Evolutionary conservation across 148 eudicot species (phyloP).

Genomic region (Fallopia convolvulus): DNA sequence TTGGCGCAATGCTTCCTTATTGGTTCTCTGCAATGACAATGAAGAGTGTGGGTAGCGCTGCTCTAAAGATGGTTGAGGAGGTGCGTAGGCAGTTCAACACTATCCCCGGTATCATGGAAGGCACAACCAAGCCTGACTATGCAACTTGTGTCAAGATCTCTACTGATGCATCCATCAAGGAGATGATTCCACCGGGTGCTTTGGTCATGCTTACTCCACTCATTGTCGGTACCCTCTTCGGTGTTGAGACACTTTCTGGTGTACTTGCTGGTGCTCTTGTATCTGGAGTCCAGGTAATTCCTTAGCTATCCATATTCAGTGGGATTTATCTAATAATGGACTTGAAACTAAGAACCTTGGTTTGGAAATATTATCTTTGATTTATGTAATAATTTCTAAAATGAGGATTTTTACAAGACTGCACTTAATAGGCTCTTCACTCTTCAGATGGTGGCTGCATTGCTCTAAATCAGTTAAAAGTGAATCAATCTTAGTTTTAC

Average conservation of each 20-base stretch:
- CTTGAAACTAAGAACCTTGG: neutral
- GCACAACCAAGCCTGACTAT: conserved; percentile 27
- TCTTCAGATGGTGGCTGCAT: no score
- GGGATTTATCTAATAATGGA: neutral
- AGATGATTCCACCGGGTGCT: conserved; percentile 35
- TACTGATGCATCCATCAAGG: conserved; percentile 29
- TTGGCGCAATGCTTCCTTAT: conserved; percentile 34
- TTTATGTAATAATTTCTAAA: no score
- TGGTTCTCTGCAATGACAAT: conserved; percentile 36
- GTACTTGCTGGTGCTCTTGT: conserved; percentile 29
- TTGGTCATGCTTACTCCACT: conserved; percentile 33
- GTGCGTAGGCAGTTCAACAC: conserved; percentile 30
- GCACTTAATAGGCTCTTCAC: no score
- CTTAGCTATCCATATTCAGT: neutral
- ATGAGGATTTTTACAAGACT: no score
- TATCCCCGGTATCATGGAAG: conserved; percentile 34
- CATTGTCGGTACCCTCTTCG: conserved; percentile 27
- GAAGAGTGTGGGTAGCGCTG: conserved; percentile 33
- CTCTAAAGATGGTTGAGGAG: conserved; percentile 32
- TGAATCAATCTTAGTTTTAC: neutral
- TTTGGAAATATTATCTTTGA: no score
- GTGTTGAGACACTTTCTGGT: conserved; percentile 28
- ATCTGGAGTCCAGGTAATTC: conserved; percentile 31
- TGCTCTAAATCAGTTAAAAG: no score
- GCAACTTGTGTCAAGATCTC: conserved; percentile 33